phyloP scores from a whole-genome alignment of 305 asterid species.

The Fraxinus velutina region DNA sequence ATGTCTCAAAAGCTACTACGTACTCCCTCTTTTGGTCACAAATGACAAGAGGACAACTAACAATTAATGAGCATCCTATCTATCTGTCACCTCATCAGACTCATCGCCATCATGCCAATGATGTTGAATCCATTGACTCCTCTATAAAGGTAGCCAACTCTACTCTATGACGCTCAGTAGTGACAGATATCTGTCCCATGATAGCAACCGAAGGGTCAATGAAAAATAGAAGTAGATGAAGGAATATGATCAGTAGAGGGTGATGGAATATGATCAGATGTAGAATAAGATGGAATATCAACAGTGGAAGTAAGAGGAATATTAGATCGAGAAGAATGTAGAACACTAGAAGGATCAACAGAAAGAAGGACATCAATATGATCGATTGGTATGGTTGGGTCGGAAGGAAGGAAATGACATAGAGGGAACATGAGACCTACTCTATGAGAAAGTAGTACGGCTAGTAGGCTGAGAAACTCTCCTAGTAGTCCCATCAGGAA shows the following conservation, averaged over 20 bases:
- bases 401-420: neutral
- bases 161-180: neutral
- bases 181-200: no score
- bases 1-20: neutral
- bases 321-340: neutral
- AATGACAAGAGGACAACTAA: neutral
- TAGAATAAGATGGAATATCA: neutral
- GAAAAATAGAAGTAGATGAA: neutral
- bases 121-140: neutral
- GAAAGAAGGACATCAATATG: neutral
- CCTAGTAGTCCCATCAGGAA: neutral
- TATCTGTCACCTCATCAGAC: neutral
- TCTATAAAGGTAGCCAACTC: neutral
- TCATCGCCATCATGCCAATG: neutral
- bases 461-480: neutral
- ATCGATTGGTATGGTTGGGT: neutral
- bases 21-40: neutral
- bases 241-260: neutral
- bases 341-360: neutral
- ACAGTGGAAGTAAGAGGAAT: neutral
- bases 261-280: neutral
- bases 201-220: neutral
- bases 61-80: neutral
- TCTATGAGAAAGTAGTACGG: neutral
- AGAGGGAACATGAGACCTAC: neutral